Percentiles rank a stretch among this genome's conserved stretches.
Evolutionary conservation across 805 yeast species (phyloP).

Genomic region (Candida sanyiensis): DNA sequence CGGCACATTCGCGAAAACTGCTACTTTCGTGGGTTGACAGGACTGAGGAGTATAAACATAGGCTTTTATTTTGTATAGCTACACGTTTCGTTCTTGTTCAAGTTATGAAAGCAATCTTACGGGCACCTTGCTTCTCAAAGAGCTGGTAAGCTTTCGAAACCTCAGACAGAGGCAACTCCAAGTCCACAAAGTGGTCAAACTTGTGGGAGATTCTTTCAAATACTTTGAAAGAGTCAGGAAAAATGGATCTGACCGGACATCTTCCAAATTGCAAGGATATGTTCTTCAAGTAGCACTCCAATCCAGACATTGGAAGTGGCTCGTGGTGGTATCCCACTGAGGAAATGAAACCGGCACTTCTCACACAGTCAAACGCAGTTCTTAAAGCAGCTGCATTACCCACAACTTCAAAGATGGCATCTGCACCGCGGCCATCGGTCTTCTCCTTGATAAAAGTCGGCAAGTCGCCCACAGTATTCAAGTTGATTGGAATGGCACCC

Average conservation of each 20-base stretch:
- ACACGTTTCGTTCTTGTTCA: too few relatives aligned
- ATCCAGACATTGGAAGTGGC: constrained; percentile 47
- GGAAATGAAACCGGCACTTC: constrained; percentile 52
- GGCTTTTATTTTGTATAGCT: too few relatives aligned
- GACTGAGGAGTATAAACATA: too few relatives aligned
- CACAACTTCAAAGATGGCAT: constrained; percentile 55
- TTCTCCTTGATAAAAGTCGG: constrained; percentile 28
- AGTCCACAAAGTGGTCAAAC: constrained; percentile 48
- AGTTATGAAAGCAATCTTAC: constrained; percentile 45
- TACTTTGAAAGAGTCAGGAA: constrained; percentile 44
- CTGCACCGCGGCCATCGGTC: constrained; percentile 47
- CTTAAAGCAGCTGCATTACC: constrained; percentile 48
- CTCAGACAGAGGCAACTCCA: constrained; percentile 38
- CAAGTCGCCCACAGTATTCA: constrained; percentile 35
- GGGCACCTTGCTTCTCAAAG: constrained; percentile 49
- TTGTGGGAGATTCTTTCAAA: constrained; percentile 40
- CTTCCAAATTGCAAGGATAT: constrained; percentile 55
- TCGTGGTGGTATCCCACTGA: constrained; percentile 60
- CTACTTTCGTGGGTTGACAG: too few relatives aligned
- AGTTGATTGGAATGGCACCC: constrained; percentile 45
- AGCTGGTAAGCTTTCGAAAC: constrained; percentile 42
- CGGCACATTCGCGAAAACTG: too few relatives aligned
- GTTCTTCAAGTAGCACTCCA: constrained; percentile 54
- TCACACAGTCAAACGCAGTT: constrained; percentile 46
- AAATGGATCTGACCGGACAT: constrained; percentile 56